Conservation (phyloP, 768 basidiomycete genomes). For the Boletus bicolor region DNA sequence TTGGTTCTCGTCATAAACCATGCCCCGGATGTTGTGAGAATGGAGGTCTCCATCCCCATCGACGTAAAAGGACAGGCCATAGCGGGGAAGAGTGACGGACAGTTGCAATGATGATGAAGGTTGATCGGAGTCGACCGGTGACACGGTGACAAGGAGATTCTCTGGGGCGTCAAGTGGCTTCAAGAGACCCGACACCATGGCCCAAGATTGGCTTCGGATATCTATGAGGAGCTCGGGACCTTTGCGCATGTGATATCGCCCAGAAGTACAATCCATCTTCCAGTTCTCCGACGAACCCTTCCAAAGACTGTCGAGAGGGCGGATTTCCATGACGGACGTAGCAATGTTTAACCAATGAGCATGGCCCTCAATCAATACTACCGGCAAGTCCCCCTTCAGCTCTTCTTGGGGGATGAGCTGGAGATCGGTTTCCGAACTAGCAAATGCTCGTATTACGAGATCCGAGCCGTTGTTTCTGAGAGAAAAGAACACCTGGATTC, state of each 20-base stretch:
- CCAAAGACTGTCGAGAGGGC: conserved; percentile 27
- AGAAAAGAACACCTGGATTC: conserved; percentile 24
- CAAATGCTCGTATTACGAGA: conserved; percentile 20
- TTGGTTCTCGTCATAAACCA: conserved; percentile 42
- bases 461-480: conserved; percentile 3
- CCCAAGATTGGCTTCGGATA: conserved; percentile 26
- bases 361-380: conserved; percentile 17
- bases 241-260: conserved; percentile 6
- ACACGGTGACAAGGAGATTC: conserved; percentile 22
- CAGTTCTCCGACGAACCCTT: conserved; percentile 26
- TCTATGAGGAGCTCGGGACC: conserved; percentile 21
- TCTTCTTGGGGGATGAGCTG: conserved; percentile 26
- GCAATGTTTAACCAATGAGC: conserved; percentile 33
- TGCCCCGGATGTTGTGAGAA: conserved; percentile 39
- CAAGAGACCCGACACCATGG: conserved; percentile 25
- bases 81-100: conserved; percentile 37
- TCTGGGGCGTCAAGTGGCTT: conserved; percentile 21
- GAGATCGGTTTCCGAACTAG: not conserved
- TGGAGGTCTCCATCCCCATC: conserved; percentile 33
- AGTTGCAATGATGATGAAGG: conserved; percentile 12
- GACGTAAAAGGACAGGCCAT: conserved; percentile 40
- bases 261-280: conserved; percentile 15
- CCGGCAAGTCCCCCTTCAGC: conserved; percentile 27
- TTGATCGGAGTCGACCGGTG: not conserved
- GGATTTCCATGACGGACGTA: conserved; percentile 25